phyloP scores from a whole-genome alignment of 106 monocot species.

The Triglochin maritima region DNA sequence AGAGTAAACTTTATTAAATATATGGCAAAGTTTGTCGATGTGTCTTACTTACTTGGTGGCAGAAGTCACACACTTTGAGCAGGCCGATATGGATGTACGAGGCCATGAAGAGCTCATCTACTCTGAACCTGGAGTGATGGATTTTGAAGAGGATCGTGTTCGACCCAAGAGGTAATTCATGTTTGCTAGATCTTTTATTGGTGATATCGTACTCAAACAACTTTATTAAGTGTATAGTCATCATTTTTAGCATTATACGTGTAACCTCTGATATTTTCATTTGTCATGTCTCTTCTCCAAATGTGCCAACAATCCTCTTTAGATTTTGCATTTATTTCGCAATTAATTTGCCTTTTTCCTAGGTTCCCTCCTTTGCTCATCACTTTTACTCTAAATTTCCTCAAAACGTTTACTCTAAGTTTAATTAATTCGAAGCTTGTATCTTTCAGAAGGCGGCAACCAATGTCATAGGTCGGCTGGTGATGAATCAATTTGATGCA shows the following conservation, averaged over 20 bases:
- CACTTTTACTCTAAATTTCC: not conserved
- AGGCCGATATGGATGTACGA: slow-evolving; percentile 66
- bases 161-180: slow-evolving; percentile 67
- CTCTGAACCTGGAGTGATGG: slow-evolving; percentile 80
- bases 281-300: not conserved
- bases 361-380: not conserved
- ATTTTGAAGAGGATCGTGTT: slow-evolving; percentile 75
- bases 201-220: too few species aligned
- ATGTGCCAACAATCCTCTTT: not conserved
- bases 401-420: not conserved
- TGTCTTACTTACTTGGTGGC: slow-evolving; percentile 80
- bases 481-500: not conserved
- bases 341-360: not conserved
- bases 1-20: slow-evolving; percentile 9
- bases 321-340: not conserved
- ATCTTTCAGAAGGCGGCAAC: slow-evolving; percentile 7
- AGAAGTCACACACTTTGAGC: slow-evolving; percentile 68
- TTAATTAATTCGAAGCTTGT: not conserved
- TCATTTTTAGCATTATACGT: too few species aligned
- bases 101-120: slow-evolving; percentile 55
- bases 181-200: not conserved
- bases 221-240: too few species aligned
- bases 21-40: slow-evolving; percentile 33
- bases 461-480: not conserved
- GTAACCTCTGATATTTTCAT: not conserved